Base-by-base conservation (phyloP, 2,329 filamentous ascomycete genomes). In the Monosporascus ibericus region DNA sequence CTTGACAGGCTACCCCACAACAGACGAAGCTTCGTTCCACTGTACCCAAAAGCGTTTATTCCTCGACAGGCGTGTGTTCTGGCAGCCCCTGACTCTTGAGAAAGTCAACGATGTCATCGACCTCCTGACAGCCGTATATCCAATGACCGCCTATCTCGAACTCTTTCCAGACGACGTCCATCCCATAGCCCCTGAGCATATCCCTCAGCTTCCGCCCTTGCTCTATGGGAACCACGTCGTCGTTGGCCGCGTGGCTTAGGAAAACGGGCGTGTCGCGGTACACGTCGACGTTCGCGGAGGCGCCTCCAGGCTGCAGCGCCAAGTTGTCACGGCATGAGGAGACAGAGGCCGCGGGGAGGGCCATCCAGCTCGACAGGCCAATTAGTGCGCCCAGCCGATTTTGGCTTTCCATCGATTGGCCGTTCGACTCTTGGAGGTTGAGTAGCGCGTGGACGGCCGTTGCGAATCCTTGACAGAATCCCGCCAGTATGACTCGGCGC, bases 381-480 rank as follows among this genome's bases (percentile, higher is more conserved):
- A 62, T 46, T 44, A 63, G 52, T 2, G 51, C 60, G 30, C 57
- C 53, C 17, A 62, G 51, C 14, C 59, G 51, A 7, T 39, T 48
- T 11, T 40, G 39, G 30, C 30, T 38, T 15, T 39, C 5, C 9
- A n/a, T 25, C 6, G 49, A 27, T 3, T 37, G 40, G 15, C 9
- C 27, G 18, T 46, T 51, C 20, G 54, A 5, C 27, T n/a, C 22
- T 8, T 52, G 55, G 37, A 57, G 55, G 48, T 63, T 60, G 38
- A 63, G 51, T 20, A 60, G 52, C 11, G 54, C 51, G 24, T 63
- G 60, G 14, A 64, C 46, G 20, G 67, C 63, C 3, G 72, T 71
- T 1, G 75, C 71, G 3, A 65, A 72, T 9, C 75, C 75, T 62
- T 75, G 72, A 49, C 73, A 75, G 53, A 78, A 74, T 0, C 76